These are phyloP conservation scores for Xylaria multiplex DNA, from an alignment of 2,329 filamentous ascomycete genomes.

Conservation along the genomic window DNA sequence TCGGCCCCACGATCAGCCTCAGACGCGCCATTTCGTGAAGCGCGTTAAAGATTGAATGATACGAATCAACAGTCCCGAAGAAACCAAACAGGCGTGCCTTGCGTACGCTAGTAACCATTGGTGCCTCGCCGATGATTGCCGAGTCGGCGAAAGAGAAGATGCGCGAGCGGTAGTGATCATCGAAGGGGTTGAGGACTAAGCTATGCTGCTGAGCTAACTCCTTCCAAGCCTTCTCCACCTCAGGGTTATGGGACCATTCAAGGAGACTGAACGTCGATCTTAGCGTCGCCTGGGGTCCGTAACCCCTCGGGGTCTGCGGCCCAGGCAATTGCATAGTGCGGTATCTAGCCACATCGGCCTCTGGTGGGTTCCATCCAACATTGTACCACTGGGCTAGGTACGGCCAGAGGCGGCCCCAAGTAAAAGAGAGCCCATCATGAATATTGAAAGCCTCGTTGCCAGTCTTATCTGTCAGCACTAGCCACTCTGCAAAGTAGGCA, in stretches of 20 bases:
- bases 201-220: neutral
- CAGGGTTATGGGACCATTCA: conserved; percentile 7
- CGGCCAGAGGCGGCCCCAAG: conserved; percentile 8
- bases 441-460: conserved; percentile 12
- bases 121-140: conserved; percentile 2
- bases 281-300: conserved; percentile 8
- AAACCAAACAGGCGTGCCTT: conserved; percentile 7
- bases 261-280: neutral
- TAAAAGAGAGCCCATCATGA: conserved; percentile 11
- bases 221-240: conserved; percentile 8
- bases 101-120: conserved; percentile 15
- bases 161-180: conserved; percentile 11
- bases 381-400: neutral
- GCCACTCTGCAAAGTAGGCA: conserved; percentile 7
- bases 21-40: conserved; percentile 5
- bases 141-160: conserved; percentile 18
- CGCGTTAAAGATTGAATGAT: conserved; percentile 10
- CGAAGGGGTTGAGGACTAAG: conserved; percentile 14
- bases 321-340: neutral
- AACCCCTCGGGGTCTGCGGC: conserved; percentile 5
- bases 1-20: conserved; percentile 3
- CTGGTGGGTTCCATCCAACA: neutral
- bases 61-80: conserved; percentile 14
- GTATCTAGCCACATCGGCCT: neutral
- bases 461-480: conserved; percentile 3